A percentile compares a stretch with the other conserved stretches of the same genome.
phyloP scores from a whole-genome alignment of 139 green algal genomes.

The Micromonas commoda region DNA sequence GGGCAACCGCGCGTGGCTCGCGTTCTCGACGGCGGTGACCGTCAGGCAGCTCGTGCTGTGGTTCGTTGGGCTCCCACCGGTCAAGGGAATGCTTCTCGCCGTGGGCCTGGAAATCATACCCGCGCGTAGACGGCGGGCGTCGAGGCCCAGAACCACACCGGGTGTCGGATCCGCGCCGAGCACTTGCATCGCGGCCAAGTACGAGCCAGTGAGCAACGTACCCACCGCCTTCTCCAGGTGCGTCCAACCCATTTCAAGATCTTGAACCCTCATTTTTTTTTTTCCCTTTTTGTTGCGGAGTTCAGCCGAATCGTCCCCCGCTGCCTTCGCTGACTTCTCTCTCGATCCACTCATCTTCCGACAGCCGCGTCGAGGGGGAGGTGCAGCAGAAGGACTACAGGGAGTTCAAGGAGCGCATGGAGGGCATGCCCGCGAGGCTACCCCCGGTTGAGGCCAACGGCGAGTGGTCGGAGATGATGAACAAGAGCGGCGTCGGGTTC shows the following conservation, averaged over 20 bases:
- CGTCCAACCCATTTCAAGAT: too few relatives aligned
- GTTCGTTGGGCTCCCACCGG: neutral
- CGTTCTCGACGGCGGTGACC: neutral
- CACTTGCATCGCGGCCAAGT: neutral
- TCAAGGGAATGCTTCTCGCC: neutral
- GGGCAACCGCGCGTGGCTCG: neutral
- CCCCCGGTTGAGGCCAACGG: neutral
- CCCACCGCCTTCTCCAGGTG: too few relatives aligned
- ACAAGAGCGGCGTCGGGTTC: neutral
- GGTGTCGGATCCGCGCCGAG: too few relatives aligned
- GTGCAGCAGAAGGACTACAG: neutral
- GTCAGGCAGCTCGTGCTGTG: neutral
- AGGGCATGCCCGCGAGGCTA: neutral
- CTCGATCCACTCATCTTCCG: too few relatives aligned
- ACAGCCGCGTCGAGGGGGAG: neutral
- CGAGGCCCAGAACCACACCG: neutral
- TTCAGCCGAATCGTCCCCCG: too few relatives aligned
- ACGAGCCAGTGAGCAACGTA: too few relatives aligned
- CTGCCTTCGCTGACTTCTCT: too few relatives aligned
- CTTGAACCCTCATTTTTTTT: too few relatives aligned
- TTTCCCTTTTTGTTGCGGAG: too few relatives aligned
- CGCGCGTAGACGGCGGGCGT: neutral
- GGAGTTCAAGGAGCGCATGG: neutral
- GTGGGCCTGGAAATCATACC: neutral
- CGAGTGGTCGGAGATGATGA: constrained; percentile 18